A percentile compares a stretch with the other conserved stretches of the same genome.
Evolutionary conservation across 2,329 filamentous ascomycete species (phyloP).

Genomic region (Piedraia hortae): DNA sequence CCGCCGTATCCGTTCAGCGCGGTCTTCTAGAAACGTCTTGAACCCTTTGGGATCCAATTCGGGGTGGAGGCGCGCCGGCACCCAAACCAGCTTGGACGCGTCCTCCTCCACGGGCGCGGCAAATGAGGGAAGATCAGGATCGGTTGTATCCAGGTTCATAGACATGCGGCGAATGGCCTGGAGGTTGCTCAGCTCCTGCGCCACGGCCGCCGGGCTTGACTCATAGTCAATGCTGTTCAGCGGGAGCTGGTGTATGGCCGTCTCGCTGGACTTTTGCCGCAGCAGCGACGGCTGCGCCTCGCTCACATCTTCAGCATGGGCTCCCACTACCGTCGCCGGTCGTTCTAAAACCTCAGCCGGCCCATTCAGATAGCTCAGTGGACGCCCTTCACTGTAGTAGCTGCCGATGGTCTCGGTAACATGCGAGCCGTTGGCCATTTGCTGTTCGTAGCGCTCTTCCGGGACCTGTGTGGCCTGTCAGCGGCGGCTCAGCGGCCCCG

Average conservation of each 20-base stretch:
- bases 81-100: constrained; percentile 62
- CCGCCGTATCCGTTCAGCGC: constrained; percentile 68
- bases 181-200: constrained; percentile 74
- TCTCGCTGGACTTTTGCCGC: constrained; percentile 11
- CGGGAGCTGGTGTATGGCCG: constrained; percentile 24
- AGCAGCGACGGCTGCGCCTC: constrained; percentile 12
- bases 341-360: constrained; percentile 18
- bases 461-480: too few species aligned
- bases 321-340: neutral
- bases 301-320: neutral
- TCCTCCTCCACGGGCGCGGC: constrained; percentile 32
- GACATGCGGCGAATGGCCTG: constrained; percentile 79
- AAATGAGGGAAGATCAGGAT: constrained; percentile 54
- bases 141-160: constrained; percentile 52
- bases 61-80: constrained; percentile 77
- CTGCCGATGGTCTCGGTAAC: constrained; percentile 84
- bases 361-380: constrained; percentile 45
- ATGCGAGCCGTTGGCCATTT: constrained; percentile 76
- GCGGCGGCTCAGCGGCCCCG: too few species aligned
- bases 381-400: constrained; percentile 51
- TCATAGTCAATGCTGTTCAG: constrained; percentile 74
- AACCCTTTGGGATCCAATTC: constrained; percentile 90
- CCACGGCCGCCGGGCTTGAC: constrained; percentile 65
- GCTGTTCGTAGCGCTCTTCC: too few species aligned
- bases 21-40: constrained; percentile 83